Conservation (phyloP, 208 protist species). For the Trypanosoma boissoni region DNA sequence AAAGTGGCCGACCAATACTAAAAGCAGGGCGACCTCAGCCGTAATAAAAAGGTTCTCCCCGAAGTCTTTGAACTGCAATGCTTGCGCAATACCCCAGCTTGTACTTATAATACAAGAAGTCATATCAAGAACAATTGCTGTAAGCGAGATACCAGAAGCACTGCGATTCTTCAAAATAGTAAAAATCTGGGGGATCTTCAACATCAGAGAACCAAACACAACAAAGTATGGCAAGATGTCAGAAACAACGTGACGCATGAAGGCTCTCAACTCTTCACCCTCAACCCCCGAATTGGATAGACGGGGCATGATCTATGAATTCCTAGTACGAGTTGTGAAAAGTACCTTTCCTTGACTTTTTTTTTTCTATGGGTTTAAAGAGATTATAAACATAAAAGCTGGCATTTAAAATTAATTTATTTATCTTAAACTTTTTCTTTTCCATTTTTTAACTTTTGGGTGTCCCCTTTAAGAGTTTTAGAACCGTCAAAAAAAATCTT, state of each 20-base stretch:
- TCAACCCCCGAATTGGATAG: not conserved
- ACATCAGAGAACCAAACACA: constrained; percentile 68
- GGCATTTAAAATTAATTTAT: too few relatives aligned
- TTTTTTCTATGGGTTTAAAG: too few relatives aligned
- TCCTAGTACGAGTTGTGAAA: too few relatives aligned
- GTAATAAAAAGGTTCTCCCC: constrained; percentile 82
- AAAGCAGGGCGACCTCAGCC: constrained; percentile 54
- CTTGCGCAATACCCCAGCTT: constrained; percentile 72
- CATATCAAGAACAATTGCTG: constrained; percentile 63
- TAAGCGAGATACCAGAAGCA: constrained; percentile 69
- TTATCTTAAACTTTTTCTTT: too few relatives aligned
- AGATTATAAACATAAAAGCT: too few relatives aligned
- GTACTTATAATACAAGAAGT: constrained; percentile 73
- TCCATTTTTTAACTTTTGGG: too few relatives aligned
- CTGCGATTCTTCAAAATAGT: constrained; percentile 49
- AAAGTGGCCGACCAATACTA: constrained; percentile 60
- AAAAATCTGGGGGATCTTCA: constrained; percentile 88
- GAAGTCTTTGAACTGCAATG: constrained; percentile 66
- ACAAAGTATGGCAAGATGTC: constrained; percentile 77
- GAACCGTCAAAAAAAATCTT: too few relatives aligned
- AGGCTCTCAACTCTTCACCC: constrained; percentile 17
- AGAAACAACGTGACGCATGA: constrained; percentile 53
- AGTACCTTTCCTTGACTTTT: not conserved
- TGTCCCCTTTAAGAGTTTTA: too few relatives aligned
- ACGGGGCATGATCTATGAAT: too few relatives aligned